phyloP scores from a whole-genome alignment of 352 stramenopile species.

The Globisporangium cystogenes region DNA sequence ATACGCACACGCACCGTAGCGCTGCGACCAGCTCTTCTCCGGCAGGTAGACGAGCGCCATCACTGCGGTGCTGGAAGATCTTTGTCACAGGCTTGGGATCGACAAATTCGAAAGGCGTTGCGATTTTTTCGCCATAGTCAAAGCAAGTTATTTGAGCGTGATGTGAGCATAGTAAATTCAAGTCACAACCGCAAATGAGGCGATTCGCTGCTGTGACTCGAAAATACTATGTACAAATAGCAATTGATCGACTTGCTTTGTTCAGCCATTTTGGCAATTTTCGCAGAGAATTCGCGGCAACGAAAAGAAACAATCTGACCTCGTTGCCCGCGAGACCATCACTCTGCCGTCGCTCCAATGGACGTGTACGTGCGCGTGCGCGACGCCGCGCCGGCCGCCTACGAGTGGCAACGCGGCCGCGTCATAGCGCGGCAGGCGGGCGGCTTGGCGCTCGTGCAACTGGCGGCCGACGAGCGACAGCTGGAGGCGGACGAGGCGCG shows the following conservation, averaged over 20 bases:
- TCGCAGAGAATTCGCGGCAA: background rate
- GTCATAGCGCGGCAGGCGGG: constrained; percentile 31
- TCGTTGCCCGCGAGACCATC: background rate
- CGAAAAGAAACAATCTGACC: background rate
- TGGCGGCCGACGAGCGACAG: constrained; percentile 5
- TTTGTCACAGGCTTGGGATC: too few relatives aligned
- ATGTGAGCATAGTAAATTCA: too few relatives aligned
- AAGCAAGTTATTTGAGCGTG: too few relatives aligned
- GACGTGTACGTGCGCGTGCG: constrained; percentile 56
- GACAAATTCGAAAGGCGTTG: too few relatives aligned
- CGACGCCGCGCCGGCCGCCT: constrained; percentile 18
- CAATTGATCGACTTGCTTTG: too few relatives aligned
- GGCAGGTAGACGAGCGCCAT: constrained; percentile 79
- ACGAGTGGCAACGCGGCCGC: constrained; percentile 41
- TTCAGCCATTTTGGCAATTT: background rate
- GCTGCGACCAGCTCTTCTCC: constrained; percentile 60
- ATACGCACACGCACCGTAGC: constrained; percentile 41
- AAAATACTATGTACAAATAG: too few relatives aligned
- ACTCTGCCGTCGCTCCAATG: constrained; percentile 14
- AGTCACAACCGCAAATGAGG: too few relatives aligned
- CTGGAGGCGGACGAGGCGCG: constrained; percentile 38
- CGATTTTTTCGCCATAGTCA: too few relatives aligned
- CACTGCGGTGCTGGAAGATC: background rate
- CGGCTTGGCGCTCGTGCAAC: background rate
- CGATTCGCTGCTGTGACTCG: too few relatives aligned